Percentiles rank a stretch among this genome's conserved stretches.
phyloP scores from a whole-genome alignment of 257 asterid species.

The Solanum dulcamara region DNA sequence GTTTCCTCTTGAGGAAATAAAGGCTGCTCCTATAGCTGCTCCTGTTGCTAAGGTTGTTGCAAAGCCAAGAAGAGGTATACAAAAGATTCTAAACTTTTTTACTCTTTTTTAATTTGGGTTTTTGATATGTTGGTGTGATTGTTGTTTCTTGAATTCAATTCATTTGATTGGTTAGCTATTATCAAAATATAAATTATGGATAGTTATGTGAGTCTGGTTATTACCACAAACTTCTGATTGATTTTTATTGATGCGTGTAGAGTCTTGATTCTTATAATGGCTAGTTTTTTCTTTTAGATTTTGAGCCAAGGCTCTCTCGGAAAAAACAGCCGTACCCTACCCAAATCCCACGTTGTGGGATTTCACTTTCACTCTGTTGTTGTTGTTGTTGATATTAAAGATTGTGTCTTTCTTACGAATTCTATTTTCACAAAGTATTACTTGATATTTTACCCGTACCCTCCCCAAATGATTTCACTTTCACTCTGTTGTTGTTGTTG shows the following conservation, averaged over 20 bases:
- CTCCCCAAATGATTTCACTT: too few species aligned
- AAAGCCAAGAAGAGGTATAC: constrained; percentile 59
- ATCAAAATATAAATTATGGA: background rate
- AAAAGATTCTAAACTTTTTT: background rate
- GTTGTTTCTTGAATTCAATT: background rate
- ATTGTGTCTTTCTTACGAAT: background rate
- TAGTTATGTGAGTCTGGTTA: background rate
- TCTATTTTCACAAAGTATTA: background rate
- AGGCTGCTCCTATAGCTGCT: constrained; percentile 31
- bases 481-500: too few species aligned
- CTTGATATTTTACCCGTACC: background rate
- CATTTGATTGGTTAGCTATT: background rate
- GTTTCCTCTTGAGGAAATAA: constrained; percentile 57
- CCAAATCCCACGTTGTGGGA: too few species aligned
- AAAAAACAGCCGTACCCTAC: too few species aligned
- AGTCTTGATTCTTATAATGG: background rate
- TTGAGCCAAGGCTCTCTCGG: too few species aligned
- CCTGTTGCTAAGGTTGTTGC: constrained; percentile 43
- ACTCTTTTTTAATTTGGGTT: background rate
- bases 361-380: too few species aligned
- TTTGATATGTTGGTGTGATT: background rate
- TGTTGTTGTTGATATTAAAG: background rate
- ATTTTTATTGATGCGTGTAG: background rate
- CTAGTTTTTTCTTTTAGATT: background rate
- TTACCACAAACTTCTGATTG: background rate